Percentiles rank a stretch among this genome's conserved stretches.
phyloP scores from a whole-genome alignment of 2,329 filamentous ascomycete genomes.

The Pseudonectria foliicola region DNA sequence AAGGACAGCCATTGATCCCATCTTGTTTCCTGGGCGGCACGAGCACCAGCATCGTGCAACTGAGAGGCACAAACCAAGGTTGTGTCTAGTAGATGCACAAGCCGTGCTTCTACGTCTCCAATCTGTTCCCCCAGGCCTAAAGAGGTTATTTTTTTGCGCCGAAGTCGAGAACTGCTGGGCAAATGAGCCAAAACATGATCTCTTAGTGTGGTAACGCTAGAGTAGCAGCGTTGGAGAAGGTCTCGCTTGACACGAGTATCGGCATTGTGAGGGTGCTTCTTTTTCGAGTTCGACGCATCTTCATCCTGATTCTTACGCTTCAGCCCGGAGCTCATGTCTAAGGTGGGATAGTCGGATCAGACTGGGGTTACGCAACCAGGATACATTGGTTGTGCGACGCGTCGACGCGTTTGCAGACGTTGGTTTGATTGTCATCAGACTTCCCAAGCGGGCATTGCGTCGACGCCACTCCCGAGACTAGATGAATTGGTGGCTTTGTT shows the following conservation, averaged over 20 bases:
- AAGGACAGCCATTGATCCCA: slow-evolving; percentile 53
- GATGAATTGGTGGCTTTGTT: background rate
- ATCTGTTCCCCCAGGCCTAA: slow-evolving; percentile 29
- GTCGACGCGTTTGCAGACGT: slow-evolving; percentile 3
- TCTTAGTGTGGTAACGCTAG: slow-evolving; percentile 57
- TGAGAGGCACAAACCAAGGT: slow-evolving; percentile 55
- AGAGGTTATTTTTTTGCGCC: slow-evolving; percentile 48
- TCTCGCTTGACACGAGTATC: slow-evolving; percentile 41
- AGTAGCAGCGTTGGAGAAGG: slow-evolving; percentile 63
- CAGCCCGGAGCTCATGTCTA: slow-evolving; percentile 16
- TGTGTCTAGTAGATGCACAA: slow-evolving; percentile 59
- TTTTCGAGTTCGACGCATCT: slow-evolving; percentile 18
- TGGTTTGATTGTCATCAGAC: background rate
- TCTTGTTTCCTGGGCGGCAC: slow-evolving; percentile 29
- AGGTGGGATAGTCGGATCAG: background rate
- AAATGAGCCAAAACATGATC: slow-evolving; percentile 62
- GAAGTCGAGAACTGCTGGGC: slow-evolving; percentile 57
- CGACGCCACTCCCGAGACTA: too few relatives aligned
- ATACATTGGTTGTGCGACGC: slow-evolving; percentile 2
- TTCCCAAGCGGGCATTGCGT: too few relatives aligned
- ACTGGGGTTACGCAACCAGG: too few relatives aligned
- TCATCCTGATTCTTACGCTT: slow-evolving; percentile 21
- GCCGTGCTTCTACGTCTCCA: slow-evolving; percentile 29
- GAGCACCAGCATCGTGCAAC: slow-evolving; percentile 12
- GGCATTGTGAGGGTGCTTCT: slow-evolving; percentile 5